phyloP scores from a whole-genome alignment of 2,329 filamentous ascomycete species.

The Phyllosticta citrichinensis region DNA sequence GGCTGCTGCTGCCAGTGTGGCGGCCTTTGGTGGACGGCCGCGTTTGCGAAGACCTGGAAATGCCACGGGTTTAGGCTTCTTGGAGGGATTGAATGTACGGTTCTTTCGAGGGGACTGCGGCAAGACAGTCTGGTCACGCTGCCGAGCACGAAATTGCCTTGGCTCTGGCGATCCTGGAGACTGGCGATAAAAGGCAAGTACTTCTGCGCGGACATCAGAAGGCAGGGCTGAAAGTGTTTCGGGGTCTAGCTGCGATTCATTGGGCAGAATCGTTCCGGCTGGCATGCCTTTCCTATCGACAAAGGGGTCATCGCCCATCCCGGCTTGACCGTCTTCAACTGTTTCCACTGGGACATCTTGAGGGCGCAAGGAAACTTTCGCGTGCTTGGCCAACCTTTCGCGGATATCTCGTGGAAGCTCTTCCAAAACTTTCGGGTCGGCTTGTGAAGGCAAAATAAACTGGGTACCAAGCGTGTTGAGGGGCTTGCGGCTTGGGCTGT shows the following conservation, averaged over 20 bases:
- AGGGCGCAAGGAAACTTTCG: background rate
- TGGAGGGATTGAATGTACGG: constrained; percentile 38
- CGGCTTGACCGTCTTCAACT: background rate
- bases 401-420: constrained; percentile 79
- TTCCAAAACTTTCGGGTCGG: constrained; percentile 70
- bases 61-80: constrained; percentile 41
- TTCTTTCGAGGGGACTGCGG: constrained; percentile 43
- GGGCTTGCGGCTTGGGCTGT: constrained; percentile 50
- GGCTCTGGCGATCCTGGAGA: background rate
- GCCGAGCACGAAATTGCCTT: background rate
- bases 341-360: background rate
- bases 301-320: background rate
- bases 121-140: constrained; percentile 23
- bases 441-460: constrained; percentile 77
- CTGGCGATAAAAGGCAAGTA: constrained; percentile 58
- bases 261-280: constrained; percentile 26
- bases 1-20: constrained; percentile 31
- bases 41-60: constrained; percentile 54
- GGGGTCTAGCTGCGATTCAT: constrained; percentile 70
- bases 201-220: constrained; percentile 73
- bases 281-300: background rate
- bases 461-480: constrained; percentile 80
- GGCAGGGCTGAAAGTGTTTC: constrained; percentile 78
- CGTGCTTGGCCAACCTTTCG: constrained; percentile 49
- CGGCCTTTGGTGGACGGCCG: constrained; percentile 32